Conservation (phyloP, 805 yeast genomes). For the Candida ipomoeae region DNA sequence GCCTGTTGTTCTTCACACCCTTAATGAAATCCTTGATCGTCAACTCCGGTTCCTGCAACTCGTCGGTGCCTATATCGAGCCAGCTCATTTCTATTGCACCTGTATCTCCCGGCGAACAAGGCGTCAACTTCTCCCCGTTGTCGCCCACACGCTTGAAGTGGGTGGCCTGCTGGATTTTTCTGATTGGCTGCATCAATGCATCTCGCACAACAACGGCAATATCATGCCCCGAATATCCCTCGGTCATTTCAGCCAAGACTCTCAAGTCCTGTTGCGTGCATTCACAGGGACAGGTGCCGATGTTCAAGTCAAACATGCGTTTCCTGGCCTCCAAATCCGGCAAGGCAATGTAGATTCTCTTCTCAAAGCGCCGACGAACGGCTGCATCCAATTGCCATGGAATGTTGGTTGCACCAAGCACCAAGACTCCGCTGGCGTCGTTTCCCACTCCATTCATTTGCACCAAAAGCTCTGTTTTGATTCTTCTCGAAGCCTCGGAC, state of each 20-base stretch:
- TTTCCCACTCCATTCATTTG: conserved; percentile 99
- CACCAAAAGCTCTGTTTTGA: conserved; percentile 90
- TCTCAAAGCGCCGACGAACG: conserved; percentile 91
- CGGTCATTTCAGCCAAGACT: conserved; percentile 85
- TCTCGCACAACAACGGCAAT: conserved; percentile 94
- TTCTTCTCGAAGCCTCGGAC: conserved; percentile 92
- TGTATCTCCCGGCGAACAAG: conserved; percentile 95
- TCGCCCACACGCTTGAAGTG: conserved; percentile 72
- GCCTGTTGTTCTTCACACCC: conserved; percentile 86
- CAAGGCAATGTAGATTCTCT: conserved; percentile 88
- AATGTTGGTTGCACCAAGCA: conserved; percentile 94
- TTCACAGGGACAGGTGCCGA: conserved; percentile 84
- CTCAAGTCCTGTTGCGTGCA: conserved; percentile 70
- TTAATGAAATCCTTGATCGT: conserved; percentile 89
- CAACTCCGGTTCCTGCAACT: conserved; percentile 83
- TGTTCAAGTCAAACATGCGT: conserved; percentile 89
- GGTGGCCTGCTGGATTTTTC: conserved; percentile 93
- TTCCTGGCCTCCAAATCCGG: conserved; percentile 93
- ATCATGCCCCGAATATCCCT: conserved; percentile 97
- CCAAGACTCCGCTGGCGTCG: conserved; percentile 87
- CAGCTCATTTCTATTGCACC: conserved; percentile 87
- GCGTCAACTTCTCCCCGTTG: conserved; percentile 55
- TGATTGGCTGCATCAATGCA: conserved; percentile 95
- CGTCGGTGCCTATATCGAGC: conserved; percentile 88
- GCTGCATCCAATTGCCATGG: conserved; percentile 99